A percentile compares a stretch with the other conserved stretches of the same genome.
phyloP scores from a whole-genome alignment of 108 stramenopile genomes.

The Nannochloropsis oceanica region DNA sequence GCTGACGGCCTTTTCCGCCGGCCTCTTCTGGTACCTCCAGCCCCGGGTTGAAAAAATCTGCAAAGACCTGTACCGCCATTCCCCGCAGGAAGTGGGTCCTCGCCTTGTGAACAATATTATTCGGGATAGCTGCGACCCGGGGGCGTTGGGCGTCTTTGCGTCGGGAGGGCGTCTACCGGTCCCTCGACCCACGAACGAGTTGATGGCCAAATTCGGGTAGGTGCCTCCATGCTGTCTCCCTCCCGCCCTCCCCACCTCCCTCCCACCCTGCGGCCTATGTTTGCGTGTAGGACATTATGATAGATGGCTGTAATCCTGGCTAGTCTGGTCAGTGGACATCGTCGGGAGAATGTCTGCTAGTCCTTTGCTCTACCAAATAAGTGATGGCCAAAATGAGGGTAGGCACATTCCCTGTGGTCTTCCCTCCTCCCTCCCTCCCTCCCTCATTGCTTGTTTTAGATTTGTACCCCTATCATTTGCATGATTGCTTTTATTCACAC shows the following conservation, averaged over 20 bases:
- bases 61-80: slow-evolving; percentile 24
- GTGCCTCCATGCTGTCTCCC: neutral
- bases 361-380: no score
- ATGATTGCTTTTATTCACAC: neutral
- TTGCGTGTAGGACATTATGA: no score
- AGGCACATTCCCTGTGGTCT: no score
- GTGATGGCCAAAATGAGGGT: no score
- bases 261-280: no score
- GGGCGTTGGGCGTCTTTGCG: slow-evolving; percentile 28
- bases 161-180: slow-evolving; percentile 34
- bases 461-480: neutral
- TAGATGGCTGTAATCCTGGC: no score
- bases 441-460: neutral
- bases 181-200: slow-evolving; percentile 20
- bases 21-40: slow-evolving; percentile 26
- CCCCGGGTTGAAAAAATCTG: slow-evolving; percentile 28
- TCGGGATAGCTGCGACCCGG: slow-evolving; percentile 34
- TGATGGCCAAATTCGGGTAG: slow-evolving; percentile 18
- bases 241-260: no score
- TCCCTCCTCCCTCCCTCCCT: neutral
- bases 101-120: slow-evolving; percentile 29
- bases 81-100: slow-evolving; percentile 27
- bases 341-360: no score
- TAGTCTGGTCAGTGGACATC: no score
- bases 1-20: slow-evolving; percentile 12